Evolutionary conservation across 2,329 filamentous ascomycete species (phyloP), one percentile per base, ranked within the genome.

Genomic region (Diplodia intermedia): DNA sequence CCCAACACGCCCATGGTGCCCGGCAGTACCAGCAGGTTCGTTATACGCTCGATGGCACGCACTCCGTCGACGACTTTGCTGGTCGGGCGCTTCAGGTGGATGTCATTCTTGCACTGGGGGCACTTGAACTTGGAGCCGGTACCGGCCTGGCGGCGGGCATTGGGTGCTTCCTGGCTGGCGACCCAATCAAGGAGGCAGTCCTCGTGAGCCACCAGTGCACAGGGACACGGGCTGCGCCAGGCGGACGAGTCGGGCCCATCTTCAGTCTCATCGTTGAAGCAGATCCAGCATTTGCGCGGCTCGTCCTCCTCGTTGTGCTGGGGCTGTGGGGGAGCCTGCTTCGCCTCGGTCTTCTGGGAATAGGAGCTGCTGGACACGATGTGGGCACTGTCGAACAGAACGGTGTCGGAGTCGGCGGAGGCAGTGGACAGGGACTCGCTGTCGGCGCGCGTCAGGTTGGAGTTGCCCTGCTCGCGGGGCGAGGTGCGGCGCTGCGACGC

Each of bases 151-250:
- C 82, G 80, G 69, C 82, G 75, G 20, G 86, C 80, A 47, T 82
- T 85, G 1, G 86, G 86, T 26, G 86, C 83, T 80, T 97, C 93
- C 75, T 93, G 88, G 76, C 97, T 93, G n/a, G 92, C 90, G 20
- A 98, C 90, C 94, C 94, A 99, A 74, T 93, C 91, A 49, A 98
- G 84, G 71, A 98, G 85, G 77, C 94, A 97, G 69, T 89, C 87
- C 78, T 98, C 93, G 77, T 99, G 95, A 1, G 94, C 95, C 67
- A 92, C 91, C 49, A 99, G 85, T 14, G 92, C 93, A 80, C 95
- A 99, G 0, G 90, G 91, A 77, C 95, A 99, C 1, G 95, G 94
- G 66, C 91, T 91, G 54, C 92, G 89, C 94, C 95, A 99, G 72
- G 85, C 84, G 1, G 84, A 84, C 31, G 86, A 86, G 14, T 84